Percentiles rank a stretch among this genome's conserved stretches.
These are phyloP conservation scores for Pelargonium nanum DNA, from an alignment of 345 rosid genomes.

Conservation along the genomic window DNA sequence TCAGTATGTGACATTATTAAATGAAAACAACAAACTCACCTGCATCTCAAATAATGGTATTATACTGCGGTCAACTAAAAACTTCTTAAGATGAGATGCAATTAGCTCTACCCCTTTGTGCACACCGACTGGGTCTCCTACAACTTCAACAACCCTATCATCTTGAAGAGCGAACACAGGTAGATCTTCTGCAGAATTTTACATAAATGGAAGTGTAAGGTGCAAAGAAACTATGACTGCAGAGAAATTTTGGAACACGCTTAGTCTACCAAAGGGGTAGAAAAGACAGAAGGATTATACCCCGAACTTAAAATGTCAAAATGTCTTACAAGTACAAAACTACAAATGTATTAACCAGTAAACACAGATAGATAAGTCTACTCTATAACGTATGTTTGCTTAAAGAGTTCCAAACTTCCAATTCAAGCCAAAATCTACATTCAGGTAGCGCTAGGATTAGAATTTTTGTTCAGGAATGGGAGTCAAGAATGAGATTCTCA, in stretches of 20 bases:
- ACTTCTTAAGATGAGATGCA: conserved; percentile 92
- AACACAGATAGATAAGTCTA: background rate
- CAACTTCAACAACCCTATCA: conserved; percentile 92
- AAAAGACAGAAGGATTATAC: background rate
- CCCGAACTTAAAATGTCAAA: background rate
- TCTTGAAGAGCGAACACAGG: conserved; percentile 97
- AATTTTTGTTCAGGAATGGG: no score
- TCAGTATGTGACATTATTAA: background rate
- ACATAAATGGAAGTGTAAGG: conserved; percentile 9
- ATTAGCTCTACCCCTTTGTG: conserved; percentile 88
- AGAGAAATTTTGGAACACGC: background rate
- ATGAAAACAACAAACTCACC: conserved; percentile 31
- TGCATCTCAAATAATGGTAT: conserved; percentile 82
- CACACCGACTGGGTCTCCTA: conserved; percentile 76
- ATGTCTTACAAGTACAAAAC: background rate
- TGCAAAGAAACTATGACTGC: background rate
- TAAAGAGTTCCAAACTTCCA: background rate
- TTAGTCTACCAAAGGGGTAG: background rate
- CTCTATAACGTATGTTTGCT: background rate
- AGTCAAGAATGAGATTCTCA: no score
- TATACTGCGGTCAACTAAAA: conserved; percentile 91
- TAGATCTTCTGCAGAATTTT: conserved; percentile 63
- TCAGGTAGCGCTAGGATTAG: no score
- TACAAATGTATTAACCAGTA: background rate
- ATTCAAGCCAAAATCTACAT: no score